Conservation (phyloP, 768 basidiomycete genomes). For the Coprinopsis marcescibilis region DNA sequence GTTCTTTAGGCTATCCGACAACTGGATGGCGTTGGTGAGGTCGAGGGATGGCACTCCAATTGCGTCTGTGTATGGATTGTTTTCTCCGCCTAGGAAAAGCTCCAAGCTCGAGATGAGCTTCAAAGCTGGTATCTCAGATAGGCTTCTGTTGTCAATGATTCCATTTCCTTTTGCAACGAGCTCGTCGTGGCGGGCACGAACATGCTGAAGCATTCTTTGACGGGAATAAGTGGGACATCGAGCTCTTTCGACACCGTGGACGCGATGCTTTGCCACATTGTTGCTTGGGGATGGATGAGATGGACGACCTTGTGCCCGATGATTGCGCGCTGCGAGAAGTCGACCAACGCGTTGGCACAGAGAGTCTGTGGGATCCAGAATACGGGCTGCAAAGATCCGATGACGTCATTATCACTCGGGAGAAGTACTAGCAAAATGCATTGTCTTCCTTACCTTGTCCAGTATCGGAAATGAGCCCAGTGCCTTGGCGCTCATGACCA, state of each 20-base stretch:
- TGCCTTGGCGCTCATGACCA: conserved; percentile 6
- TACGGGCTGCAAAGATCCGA: neutral
- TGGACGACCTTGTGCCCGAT: conserved; percentile 14
- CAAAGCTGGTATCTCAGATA: too few relatives aligned
- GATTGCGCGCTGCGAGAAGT: conserved; percentile 21
- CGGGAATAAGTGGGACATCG: neutral
- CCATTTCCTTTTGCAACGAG: too few relatives aligned
- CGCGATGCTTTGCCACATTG: conserved; percentile 11
- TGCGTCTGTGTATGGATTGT: too few relatives aligned
- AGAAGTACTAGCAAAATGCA: neutral
- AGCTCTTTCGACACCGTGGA: neutral
- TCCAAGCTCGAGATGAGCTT: too few relatives aligned
- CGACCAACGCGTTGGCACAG: conserved; percentile 15
- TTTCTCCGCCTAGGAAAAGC: too few relatives aligned
- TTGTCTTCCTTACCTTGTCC: neutral
- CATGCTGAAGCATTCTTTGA: neutral
- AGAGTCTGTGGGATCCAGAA: neutral
- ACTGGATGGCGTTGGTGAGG: too few relatives aligned
- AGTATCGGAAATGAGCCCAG: neutral
- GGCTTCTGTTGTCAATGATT: neutral
- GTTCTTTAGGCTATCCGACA: too few relatives aligned
- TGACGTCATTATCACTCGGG: neutral
- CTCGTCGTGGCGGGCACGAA: neutral
- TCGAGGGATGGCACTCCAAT: too few relatives aligned
- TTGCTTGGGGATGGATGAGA: conserved; percentile 20